Evolutionary conservation across 192 early-diverging fungal genomes (phyloP).

Genomic region (Coemansia sp.): DNA sequence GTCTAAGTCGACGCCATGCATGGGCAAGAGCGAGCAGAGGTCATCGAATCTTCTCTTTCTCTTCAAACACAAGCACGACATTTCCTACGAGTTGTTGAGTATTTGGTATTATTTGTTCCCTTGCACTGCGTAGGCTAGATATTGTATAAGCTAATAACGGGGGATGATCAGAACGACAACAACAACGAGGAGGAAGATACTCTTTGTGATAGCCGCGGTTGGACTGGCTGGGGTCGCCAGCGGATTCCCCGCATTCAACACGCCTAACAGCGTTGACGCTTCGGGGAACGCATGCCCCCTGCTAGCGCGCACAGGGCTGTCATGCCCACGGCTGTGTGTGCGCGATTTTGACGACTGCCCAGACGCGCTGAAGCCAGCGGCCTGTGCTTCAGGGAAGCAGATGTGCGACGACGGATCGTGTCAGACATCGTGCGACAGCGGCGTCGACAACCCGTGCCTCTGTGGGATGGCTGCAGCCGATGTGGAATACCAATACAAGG

Average conservation of each 20-base stretch:
- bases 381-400: conserved; percentile 36
- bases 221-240: not conserved
- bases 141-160: too few relatives aligned
- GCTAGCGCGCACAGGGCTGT: conserved; percentile 42
- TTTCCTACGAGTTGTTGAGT: too few relatives aligned
- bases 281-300: conserved; percentile 57
- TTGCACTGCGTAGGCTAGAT: too few relatives aligned
- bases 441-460: conserved; percentile 55
- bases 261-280: conserved; percentile 56
- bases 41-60: too few relatives aligned
- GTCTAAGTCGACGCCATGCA: too few relatives aligned
- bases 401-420: conserved; percentile 63
- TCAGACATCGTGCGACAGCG: conserved; percentile 41
- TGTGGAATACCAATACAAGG: conserved; percentile 36
- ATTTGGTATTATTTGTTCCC: too few relatives aligned
- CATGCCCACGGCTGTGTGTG: conserved; percentile 60
- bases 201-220: too few relatives aligned
- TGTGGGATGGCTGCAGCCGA: conserved; percentile 42
- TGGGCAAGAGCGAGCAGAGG: too few relatives aligned
- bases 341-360: conserved; percentile 55
- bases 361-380: conserved; percentile 25
- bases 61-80: too few relatives aligned
- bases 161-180: too few relatives aligned
- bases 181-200: too few relatives aligned
- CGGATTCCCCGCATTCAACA: conserved; percentile 32